These are phyloP conservation scores for Silene coronaria DNA, from an alignment of 179 eudicot genomes.

Conservation along the genomic window DNA sequence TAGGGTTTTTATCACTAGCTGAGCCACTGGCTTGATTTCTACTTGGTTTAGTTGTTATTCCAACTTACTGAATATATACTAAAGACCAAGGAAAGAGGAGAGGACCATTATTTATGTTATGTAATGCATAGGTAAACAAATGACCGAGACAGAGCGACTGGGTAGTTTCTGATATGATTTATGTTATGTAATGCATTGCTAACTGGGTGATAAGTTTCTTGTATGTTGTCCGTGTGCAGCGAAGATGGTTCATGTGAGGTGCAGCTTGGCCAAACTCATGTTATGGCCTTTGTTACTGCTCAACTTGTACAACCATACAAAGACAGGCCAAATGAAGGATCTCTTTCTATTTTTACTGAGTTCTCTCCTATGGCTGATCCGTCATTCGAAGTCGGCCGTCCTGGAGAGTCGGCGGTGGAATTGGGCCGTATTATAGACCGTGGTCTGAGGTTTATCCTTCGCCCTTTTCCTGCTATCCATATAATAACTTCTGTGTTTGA, in stretches of 20 bases:
- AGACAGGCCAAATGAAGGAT: constrained; percentile 87
- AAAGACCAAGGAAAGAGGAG: too few relatives aligned
- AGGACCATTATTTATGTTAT: too few relatives aligned
- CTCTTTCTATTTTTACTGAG: constrained; percentile 67
- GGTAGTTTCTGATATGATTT: not conserved
- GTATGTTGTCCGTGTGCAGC: constrained; percentile 34
- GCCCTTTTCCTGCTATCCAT: not conserved
- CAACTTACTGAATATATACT: too few relatives aligned
- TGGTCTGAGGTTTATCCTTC: constrained; percentile 52
- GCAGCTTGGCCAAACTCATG: constrained; percentile 87
- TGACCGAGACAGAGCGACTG: too few relatives aligned
- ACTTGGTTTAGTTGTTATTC: too few relatives aligned
- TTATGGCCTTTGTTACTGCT: constrained; percentile 70
- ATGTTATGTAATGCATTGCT: too few relatives aligned
- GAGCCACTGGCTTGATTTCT: not conserved
- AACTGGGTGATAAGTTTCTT: not conserved
- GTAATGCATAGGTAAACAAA: too few relatives aligned
- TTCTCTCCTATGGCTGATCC: constrained; percentile 98
- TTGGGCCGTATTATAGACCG: constrained; percentile 85
- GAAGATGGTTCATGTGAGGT: constrained; percentile 92
- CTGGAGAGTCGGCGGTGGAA: constrained; percentile 75
- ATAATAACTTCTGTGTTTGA: not conserved
- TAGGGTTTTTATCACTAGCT: too few relatives aligned
- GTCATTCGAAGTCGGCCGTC: constrained; percentile 77
- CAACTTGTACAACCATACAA: constrained; percentile 75